Base-by-base conservation (phyloP, 2,329 filamentous ascomycete species). In the Colletotrichum salicis region DNA sequence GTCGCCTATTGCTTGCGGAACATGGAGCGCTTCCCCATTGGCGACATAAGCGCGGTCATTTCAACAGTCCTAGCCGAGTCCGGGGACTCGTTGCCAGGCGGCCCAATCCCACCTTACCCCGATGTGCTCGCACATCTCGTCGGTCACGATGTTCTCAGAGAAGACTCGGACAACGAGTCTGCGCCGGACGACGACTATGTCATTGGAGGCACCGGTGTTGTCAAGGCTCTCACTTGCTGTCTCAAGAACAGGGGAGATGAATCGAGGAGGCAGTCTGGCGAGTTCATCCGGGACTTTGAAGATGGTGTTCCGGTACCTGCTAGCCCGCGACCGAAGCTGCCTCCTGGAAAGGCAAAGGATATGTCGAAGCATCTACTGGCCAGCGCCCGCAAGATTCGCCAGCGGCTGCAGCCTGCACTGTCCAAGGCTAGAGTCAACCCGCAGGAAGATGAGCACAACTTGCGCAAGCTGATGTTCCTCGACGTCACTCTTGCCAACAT, bases 171-270 rank as follows among this genome's bases (percentile, higher is more conserved):
- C 27, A 86, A 90, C 55, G 90, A 92, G 3, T 86, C 91, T 12
- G 92, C 94, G 7, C 93, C 95, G 0, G 94, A 97, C 75, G 93
- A 97, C 70, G 94, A 98, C 80, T 98, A 98, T 81, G 95, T 98
- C 56, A 96, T 98, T 77, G 95, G 96, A 24, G 96, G 96, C 19
- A 97, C 95, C 0, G 96, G 96, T 31, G 94, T 99, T 1, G 96
- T 97, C 60, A 98, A 97, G 83, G 96, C 96, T 5, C 86, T 99
- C 57, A 92, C 94, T 65, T 97, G 97, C 77, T 97, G 95, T 77
- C 85, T 99, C 61, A 92, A 94, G 76, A 97, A 97, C 79, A 90
- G 93, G 71, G 88, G 89, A 65, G 88, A 91, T 64, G 91, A 92
- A 66, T 89, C 89, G 35, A 84, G 89, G 74, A 80, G 85, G 62